phyloP scores from a whole-genome alignment of 208 protist genomes.

The Leishmania guyanensis region DNA sequence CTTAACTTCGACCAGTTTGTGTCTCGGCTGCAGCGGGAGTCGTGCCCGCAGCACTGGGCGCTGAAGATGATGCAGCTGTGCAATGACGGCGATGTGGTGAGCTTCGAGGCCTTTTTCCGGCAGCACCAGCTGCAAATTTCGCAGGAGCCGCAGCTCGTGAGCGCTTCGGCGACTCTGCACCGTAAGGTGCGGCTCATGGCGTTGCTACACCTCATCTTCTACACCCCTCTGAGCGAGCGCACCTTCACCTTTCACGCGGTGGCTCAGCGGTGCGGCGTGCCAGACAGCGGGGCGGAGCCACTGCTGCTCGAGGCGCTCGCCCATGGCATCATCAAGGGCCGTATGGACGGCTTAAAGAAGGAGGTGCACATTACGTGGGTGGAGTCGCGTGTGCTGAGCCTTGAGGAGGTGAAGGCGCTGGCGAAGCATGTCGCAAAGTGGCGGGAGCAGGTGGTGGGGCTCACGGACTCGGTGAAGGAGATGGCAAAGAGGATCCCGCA shows the following conservation, averaged over 20 bases:
- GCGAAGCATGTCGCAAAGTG: constrained; percentile 70
- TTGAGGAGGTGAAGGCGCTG: constrained; percentile 76
- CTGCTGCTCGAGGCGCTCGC: constrained; percentile 95
- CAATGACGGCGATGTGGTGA: constrained; percentile 79
- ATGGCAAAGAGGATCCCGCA: constrained; percentile 38
- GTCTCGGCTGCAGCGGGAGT: constrained; percentile 33
- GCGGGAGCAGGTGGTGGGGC: constrained; percentile 61
- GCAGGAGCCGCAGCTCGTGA: constrained; percentile 36
- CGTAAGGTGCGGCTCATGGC: constrained; percentile 92
- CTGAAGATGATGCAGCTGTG: constrained; percentile 77
- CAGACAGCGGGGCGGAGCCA: constrained; percentile 86
- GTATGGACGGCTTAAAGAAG: constrained; percentile 91
- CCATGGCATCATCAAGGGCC: constrained; percentile 92
- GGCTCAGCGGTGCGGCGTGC: constrained; percentile 67
- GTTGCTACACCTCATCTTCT: constrained; percentile 96
- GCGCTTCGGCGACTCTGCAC: constrained; percentile 31
- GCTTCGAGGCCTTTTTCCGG: constrained; percentile 67
- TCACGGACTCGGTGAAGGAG: constrained; percentile 50
- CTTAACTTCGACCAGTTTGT: constrained; percentile 72
- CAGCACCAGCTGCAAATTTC: constrained; percentile 44
- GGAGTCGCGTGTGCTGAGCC: constrained; percentile 85
- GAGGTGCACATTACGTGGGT: constrained; percentile 89
- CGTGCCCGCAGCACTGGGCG: constrained; percentile 53
- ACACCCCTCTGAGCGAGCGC: constrained; percentile 91
- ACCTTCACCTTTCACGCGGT: constrained; percentile 81